Conservation (phyloP, 176 grass and related monocot species). For the Calamus simplicifolius region DNA sequence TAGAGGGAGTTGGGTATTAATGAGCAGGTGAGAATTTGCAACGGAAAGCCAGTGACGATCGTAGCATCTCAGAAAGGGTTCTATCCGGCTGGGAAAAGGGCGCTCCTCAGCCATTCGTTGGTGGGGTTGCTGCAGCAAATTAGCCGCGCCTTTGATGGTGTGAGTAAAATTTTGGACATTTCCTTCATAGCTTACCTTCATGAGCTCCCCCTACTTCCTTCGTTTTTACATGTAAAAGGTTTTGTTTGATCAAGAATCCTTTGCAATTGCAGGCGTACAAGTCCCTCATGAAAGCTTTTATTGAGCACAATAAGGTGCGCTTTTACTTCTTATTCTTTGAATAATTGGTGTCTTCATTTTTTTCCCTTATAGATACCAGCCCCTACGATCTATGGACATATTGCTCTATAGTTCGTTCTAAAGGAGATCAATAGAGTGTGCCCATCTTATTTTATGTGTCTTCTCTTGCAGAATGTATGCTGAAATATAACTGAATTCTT, state of each 20-base stretch:
- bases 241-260: background rate
- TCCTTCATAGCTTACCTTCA: background rate
- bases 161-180: conserved; percentile 20
- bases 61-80: conserved; percentile 69
- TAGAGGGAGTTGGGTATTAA: background rate
- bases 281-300: conserved; percentile 86
- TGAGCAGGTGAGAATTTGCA: conserved; percentile 74
- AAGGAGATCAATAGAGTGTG: too few relatives aligned
- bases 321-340: conserved; percentile 1
- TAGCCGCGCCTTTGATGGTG: conserved; percentile 79
- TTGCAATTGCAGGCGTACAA: conserved; percentile 73
- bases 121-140: conserved; percentile 74
- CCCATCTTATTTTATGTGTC: too few relatives aligned
- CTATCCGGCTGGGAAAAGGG: conserved; percentile 64
- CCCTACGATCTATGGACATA: too few relatives aligned
- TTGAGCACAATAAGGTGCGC: conserved; percentile 96
- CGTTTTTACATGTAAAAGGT: background rate
- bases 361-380: too few relatives aligned
- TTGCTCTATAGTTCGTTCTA: too few relatives aligned
- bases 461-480: too few relatives aligned
- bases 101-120: conserved; percentile 63
- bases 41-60: conserved; percentile 72
- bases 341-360: too few relatives aligned
- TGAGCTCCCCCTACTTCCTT: background rate
- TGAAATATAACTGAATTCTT: too few relatives aligned